Percentiles rank a stretch among this genome's conserved stretches.
Conservation (phyloP, 2,329 filamentous ascomycete genomes). For the Pseudogymnoascus sp. region DNA sequence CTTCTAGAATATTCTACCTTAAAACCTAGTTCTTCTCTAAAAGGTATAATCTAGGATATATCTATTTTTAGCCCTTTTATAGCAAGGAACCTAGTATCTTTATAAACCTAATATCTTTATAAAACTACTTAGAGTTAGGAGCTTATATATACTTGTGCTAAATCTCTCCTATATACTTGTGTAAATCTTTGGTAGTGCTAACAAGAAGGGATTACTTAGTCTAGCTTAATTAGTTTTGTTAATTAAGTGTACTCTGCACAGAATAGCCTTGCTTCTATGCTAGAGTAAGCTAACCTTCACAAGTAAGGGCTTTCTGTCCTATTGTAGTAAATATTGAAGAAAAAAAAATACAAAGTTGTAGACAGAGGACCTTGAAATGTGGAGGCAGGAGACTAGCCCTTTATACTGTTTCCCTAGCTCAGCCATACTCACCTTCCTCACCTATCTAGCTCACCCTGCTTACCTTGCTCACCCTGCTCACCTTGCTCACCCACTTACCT, state of each 20-base stretch:
- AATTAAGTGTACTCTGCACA: background rate
- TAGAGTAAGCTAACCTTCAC: background rate
- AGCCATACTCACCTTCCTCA: no score
- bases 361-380: background rate
- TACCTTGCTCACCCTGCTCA: no score
- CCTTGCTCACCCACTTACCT: no score
- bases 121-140: background rate
- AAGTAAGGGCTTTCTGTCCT: background rate
- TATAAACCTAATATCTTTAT: background rate
- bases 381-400: no score
- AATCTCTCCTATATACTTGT: background rate
- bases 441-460: no score
- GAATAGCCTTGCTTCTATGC: background rate
- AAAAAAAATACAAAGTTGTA: background rate
- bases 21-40: no score
- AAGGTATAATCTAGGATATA: no score
- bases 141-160: background rate
- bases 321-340: background rate
- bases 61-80: background rate
- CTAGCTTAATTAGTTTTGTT: background rate
- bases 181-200: background rate
- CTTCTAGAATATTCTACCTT: no score
- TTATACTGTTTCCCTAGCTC: no score
- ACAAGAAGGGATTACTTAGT: background rate
- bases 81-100: background rate